phyloP scores from a whole-genome alignment of 306 rosid genomes.

The Prosopis cineraria region DNA sequence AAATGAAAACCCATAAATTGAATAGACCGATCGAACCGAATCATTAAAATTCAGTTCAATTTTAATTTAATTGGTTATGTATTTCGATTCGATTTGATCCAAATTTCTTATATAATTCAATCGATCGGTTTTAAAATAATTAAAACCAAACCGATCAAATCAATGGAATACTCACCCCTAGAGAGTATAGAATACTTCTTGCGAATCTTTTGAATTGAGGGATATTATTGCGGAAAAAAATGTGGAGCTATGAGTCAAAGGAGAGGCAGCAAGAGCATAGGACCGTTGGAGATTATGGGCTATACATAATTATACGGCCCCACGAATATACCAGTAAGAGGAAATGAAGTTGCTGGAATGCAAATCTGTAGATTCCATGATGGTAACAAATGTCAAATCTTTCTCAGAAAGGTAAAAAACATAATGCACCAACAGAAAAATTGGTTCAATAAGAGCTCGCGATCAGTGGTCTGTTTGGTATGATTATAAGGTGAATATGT shows the following conservation, averaged over 20 bases:
- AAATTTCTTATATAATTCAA: too few species aligned
- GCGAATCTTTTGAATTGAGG: too few species aligned
- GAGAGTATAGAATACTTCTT: too few species aligned
- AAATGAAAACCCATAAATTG: too few species aligned
- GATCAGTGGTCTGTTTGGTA: constrained; percentile 18
- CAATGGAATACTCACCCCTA: too few species aligned
- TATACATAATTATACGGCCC: constrained; percentile 23
- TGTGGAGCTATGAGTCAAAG: background rate
- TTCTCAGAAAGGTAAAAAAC: background rate
- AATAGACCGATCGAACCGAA: too few species aligned
- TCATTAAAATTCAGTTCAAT: too few species aligned
- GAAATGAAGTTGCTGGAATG: background rate
- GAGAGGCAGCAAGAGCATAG: background rate
- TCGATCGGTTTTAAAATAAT: too few species aligned
- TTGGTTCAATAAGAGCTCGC: constrained; percentile 21
- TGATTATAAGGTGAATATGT: constrained; percentile 23
- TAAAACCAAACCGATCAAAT: too few species aligned
- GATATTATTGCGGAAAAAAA: too few species aligned
- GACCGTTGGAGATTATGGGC: constrained; percentile 35
- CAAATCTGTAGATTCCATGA: constrained; percentile 21
- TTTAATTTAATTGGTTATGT: too few species aligned
- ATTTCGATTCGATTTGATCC: too few species aligned
- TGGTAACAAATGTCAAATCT: constrained; percentile 19
- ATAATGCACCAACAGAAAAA: constrained; percentile 14
- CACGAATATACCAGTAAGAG: constrained; percentile 21